phyloP scores from a whole-genome alignment of 2,329 filamentous ascomycete genomes.

The Penicillium crustosum region DNA sequence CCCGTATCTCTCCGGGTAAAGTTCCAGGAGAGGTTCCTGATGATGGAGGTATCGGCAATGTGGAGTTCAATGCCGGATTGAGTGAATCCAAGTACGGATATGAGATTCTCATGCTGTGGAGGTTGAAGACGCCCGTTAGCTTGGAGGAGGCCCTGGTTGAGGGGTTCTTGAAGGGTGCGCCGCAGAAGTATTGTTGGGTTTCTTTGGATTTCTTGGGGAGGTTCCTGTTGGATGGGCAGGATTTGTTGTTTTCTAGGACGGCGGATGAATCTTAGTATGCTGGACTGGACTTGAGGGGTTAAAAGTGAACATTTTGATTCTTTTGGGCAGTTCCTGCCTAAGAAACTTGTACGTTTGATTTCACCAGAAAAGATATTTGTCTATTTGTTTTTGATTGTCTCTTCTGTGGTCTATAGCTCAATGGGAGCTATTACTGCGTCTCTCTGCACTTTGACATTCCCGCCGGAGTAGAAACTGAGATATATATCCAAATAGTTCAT shows the following conservation, averaged over 20 bases:
- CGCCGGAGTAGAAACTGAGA: background rate
- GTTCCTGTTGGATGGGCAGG: conserved; percentile 9
- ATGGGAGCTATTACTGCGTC: background rate
- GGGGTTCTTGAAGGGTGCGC: conserved; percentile 54
- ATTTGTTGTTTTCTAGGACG: background rate
- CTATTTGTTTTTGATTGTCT: no score
- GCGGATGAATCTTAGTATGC: background rate
- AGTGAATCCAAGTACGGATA: conserved; percentile 51
- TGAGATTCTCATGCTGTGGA: conserved; percentile 58
- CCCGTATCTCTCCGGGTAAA: conserved; percentile 51
- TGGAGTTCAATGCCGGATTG: conserved; percentile 50
- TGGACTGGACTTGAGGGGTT: background rate
- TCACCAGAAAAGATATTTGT: background rate
- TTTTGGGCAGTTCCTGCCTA: background rate
- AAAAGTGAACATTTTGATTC: background rate
- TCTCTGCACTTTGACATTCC: background rate
- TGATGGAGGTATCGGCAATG: conserved; percentile 51
- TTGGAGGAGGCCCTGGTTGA: conserved; percentile 54
- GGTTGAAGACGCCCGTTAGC: conserved; percentile 60
- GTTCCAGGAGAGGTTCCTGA: conserved; percentile 51
- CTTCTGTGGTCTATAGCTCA: no score
- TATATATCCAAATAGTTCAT: background rate
- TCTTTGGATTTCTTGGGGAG: conserved; percentile 8
- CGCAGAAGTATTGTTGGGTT: conserved; percentile 46
- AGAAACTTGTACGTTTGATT: background rate